Evolutionary conservation across 2,329 filamentous ascomycete genomes (phyloP).

Genomic region (Pyrenophora seminiperda): DNA sequence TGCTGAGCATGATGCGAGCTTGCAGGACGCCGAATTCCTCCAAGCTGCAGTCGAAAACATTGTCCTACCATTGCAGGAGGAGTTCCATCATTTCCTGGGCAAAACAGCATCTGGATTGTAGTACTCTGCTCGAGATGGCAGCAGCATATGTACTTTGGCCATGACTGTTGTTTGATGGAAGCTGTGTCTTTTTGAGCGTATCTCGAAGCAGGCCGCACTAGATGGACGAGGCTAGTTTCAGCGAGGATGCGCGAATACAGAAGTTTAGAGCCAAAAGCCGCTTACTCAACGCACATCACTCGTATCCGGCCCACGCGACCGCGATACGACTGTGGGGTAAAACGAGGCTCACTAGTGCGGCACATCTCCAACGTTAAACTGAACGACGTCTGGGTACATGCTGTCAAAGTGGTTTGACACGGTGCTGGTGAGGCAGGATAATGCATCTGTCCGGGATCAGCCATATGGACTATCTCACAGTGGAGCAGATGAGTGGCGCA

Average conservation of each 20-base stretch:
- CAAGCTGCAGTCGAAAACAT: conserved; percentile 47
- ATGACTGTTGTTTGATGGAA: too few relatives aligned
- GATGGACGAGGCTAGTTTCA: not conserved
- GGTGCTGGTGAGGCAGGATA: not conserved
- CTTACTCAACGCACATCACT: conserved; percentile 33
- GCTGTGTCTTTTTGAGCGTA: too few relatives aligned
- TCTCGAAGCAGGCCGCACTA: not conserved
- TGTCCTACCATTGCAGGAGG: conserved; percentile 46
- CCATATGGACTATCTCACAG: conserved; percentile 4
- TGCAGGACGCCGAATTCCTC: conserved; percentile 43
- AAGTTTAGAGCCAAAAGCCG: conserved; percentile 8
- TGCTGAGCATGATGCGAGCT: conserved; percentile 39
- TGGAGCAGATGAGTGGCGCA: conserved; percentile 12
- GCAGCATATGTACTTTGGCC: not conserved
- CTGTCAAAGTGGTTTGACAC: not conserved
- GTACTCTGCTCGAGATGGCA: not conserved
- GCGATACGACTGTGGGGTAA: conserved; percentile 34
- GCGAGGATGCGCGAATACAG: not conserved
- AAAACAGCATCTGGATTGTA: conserved; percentile 25
- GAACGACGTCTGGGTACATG: conserved; percentile 5
- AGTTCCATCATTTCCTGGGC: conserved; percentile 44
- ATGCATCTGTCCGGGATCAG: not conserved
- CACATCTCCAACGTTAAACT: conserved; percentile 14
- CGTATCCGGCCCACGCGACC: conserved; percentile 35
- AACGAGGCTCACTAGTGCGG: conserved; percentile 22